These are phyloP conservation scores for Pichia sp. DNA, from an alignment of 1,139 yeast species.

Conservation along the genomic window DNA sequence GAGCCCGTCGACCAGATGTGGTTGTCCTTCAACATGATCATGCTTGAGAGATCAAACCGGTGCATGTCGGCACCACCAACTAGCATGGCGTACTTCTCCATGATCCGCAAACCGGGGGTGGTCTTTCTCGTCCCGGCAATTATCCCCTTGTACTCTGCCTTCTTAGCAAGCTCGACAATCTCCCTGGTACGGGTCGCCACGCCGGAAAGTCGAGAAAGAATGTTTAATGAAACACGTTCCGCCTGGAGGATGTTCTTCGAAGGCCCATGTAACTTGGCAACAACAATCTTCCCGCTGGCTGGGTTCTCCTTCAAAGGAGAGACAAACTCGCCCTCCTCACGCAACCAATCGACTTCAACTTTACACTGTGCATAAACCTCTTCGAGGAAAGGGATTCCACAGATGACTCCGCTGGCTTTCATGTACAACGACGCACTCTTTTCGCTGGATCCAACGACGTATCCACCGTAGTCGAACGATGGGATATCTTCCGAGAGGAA, in stretches of 20 bases:
- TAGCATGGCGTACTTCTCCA: constrained; percentile 91
- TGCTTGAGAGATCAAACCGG: constrained; percentile 82
- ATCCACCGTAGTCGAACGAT: constrained; percentile 90
- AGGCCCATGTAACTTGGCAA: constrained; percentile 77
- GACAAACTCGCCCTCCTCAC: constrained; percentile 62
- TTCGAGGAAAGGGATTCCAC: constrained; percentile 86
- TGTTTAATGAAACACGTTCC: constrained; percentile 81
- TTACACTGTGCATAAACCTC: constrained; percentile 81
- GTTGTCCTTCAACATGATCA: constrained; percentile 96
- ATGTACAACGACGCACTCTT: constrained; percentile 77
- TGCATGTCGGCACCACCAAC: constrained; percentile 95
- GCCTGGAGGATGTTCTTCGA: constrained; percentile 75
- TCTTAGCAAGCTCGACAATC: constrained; percentile 58
- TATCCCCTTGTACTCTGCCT: constrained; percentile 71
- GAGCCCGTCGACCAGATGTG: constrained; percentile 92
- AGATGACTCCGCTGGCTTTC: constrained; percentile 75
- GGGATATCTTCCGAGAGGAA: constrained; percentile 90
- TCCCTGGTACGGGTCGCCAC: constrained; percentile 74
- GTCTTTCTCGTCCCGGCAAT: constrained; percentile 98
- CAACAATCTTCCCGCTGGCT: constrained; percentile 55
- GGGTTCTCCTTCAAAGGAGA: constrained; percentile 30
- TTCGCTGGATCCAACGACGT: constrained; percentile 74
- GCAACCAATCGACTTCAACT: constrained; percentile 66
- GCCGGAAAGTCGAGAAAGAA: constrained; percentile 81
- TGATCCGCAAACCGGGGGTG: constrained; percentile 86